Base-by-base conservation (phyloP, 352 stramenopile genomes). In the Plasmopara viticola region DNA sequence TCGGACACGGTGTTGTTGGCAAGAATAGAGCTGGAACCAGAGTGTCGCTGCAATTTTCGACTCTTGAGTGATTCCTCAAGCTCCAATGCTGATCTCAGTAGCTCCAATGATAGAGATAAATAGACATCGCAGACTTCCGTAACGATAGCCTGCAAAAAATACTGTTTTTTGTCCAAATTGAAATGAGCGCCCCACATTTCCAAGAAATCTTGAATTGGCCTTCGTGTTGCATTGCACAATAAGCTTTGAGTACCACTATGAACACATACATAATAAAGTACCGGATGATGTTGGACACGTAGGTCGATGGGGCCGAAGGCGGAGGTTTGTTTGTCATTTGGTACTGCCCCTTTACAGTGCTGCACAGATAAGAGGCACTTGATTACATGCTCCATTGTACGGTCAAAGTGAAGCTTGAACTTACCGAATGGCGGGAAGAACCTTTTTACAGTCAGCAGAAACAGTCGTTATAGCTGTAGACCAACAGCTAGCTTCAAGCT, bases 281-380 rank as follows among this genome's bases (percentile, higher is more conserved):
- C 78, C 71, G 66, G 38, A 87, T 64, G 35, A 94, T 91, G 50
- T 77, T 94, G 2, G 74, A 29, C 8, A 93, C 73, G 44, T 93
- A 94, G 10, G 76, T 78, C 33, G 84, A 94, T 2, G 72, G 53
- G 6, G 66, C 62, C 2, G 76, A 87, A 31, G 84, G 84, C 17
- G 74, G 55, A 6, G 82, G 76, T 49, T 93, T 94, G 72, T 91
- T 94, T 5, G 84, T 94, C 78, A 94, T 93, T 53, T 94, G 84
- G 48, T 94, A 94, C 55, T 94, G 84, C 9, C 84, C 84, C 48
- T 94, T 94, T 45, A 94, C 82, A 6, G 82, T 93, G 31, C 72
- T 89, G 48, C 31, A 53, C 0, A 30, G 14, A 15, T 38, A 31
- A 43, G 53, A 15, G 25, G 4, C 31, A 48, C 6, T 62, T 30